Conservation (phyloP, 306 rosid species). For the Senna siamea region DNA sequence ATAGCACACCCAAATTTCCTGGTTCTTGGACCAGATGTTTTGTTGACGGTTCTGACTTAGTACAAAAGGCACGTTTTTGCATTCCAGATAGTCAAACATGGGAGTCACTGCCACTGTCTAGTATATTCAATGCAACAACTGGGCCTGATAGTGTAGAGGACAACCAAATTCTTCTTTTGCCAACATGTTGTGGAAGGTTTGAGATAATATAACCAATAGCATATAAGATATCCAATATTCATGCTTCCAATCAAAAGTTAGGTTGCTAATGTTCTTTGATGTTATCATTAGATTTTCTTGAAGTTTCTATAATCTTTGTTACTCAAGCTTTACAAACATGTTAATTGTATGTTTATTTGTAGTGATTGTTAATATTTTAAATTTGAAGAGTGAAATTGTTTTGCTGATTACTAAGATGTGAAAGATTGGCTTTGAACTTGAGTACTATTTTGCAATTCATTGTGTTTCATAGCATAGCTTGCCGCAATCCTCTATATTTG, state of each 20-base stretch:
- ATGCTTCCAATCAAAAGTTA: slow-evolving; percentile 16
- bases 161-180: slow-evolving; percentile 58
- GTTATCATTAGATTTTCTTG: neutral
- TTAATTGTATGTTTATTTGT: too few relatives aligned
- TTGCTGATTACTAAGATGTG: neutral
- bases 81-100: slow-evolving; percentile 74
- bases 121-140: slow-evolving; percentile 54
- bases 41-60: slow-evolving; percentile 55
- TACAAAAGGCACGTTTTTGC: slow-evolving; percentile 67
- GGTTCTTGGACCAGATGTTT: slow-evolving; percentile 60
- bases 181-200: slow-evolving; percentile 86
- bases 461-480: neutral
- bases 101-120: slow-evolving; percentile 74
- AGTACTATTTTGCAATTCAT: slow-evolving; percentile 21
- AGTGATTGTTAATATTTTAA: slow-evolving; percentile 5
- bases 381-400: slow-evolving; percentile 2
- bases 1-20: slow-evolving; percentile 41
- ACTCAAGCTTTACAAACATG: neutral
- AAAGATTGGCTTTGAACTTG: neutral
- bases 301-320: neutral
- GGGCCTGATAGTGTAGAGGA: slow-evolving; percentile 47
- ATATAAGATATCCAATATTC: slow-evolving; percentile 27
- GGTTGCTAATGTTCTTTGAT: neutral
- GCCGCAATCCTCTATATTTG: neutral
- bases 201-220: slow-evolving; percentile 1